Evolutionary conservation across 2,329 filamentous ascomycete species (phyloP), one percentile per base, ranked within the genome.

Genomic region (Paecilomyces variotii): DNA sequence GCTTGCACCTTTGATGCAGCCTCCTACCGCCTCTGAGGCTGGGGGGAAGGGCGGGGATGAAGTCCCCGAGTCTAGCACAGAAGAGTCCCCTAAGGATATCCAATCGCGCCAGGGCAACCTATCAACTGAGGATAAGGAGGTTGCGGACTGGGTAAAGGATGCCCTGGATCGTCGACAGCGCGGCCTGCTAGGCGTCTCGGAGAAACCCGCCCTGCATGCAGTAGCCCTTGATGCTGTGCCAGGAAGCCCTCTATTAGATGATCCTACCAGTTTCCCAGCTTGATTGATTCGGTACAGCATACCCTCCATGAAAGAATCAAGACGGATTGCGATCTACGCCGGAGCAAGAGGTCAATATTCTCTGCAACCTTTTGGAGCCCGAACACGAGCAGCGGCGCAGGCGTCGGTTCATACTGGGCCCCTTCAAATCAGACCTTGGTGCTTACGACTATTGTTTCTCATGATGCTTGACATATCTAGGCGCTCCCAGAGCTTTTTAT

Each of bases 201-300:
- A 80, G 54, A 90, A 89, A 68, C 94, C 94, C 14, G 92, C 94
- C 2, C 76, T 97, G 62, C 94, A 97, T 72, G 87, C 90, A 4
- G 93, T 90, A 26, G 90, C 92, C 1, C 76, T 97, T 52, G 90
- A 96, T 72, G 84, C 84, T 11, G 84, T 92, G 27, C 72, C 72
- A 19, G 74, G 72, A 4, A 77, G 71, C 59, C 71, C 73, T 24
- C 60, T 73, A 12, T 56, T 71, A n/a, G 69, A 70, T 53, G 65
- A 70, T 56, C 61, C 68, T 1, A 27, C 62, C 24, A 30, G 57
- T 24, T 56, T 58, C 12, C 53, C 54, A 27, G 12, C 35, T 9
- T 49, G 11, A 51, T 50, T 27, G 26, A 45, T 45, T 45, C 19
- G 39, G 14, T 24, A 14, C 39, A 19, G 3, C 32, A 34, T 12